Percentiles rank a stretch among this genome's conserved stretches.
These are phyloP conservation scores for Dictyophora rubrovolvata DNA, from an alignment of 768 basidiomycete genomes.

Conservation along the genomic window DNA sequence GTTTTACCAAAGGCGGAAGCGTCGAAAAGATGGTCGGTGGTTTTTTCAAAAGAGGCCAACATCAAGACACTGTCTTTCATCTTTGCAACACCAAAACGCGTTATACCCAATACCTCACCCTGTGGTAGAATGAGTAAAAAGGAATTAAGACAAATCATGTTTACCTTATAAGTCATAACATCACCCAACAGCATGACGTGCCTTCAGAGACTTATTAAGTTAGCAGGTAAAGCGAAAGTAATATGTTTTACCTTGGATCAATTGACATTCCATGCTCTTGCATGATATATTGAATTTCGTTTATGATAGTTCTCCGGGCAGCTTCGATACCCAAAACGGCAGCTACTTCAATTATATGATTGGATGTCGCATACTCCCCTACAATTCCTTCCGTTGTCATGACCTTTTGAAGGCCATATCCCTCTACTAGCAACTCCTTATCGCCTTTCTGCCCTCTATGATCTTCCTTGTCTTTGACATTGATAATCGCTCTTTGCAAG, in stretches of 20 bases:
- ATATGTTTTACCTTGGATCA: conserved; percentile 58
- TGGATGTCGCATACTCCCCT: conserved; percentile 86
- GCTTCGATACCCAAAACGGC: conserved; percentile 98
- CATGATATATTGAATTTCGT: conserved; percentile 98
- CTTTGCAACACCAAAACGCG: conserved; percentile 96
- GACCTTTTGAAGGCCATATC: conserved; percentile 91
- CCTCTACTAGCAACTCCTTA: conserved; percentile 91
- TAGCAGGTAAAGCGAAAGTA: background rate
- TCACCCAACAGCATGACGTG: conserved; percentile 98
- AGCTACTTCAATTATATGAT: conserved; percentile 94
- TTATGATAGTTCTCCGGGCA: conserved; percentile 85
- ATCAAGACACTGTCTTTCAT: conserved; percentile 99
- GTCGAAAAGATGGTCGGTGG: conserved; percentile 97
- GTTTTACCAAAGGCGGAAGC: conserved; percentile 94
- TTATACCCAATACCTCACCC: conserved; percentile 97
- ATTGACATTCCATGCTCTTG: conserved; percentile 95
- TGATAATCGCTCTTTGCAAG: conserved; percentile 90
- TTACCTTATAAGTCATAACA: conserved; percentile 95
- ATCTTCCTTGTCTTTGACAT: conserved; percentile 85
- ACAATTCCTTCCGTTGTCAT: conserved; percentile 97
- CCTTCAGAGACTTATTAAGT: background rate
- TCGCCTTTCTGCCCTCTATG: conserved; percentile 71
- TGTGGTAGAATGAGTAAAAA: conserved; percentile 20
- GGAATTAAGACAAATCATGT: conserved; percentile 2
- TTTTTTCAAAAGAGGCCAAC: conserved; percentile 99